These are phyloP conservation scores for Inonotus hispidus DNA, from an alignment of 1,284 basidiomycete genomes.

Conservation along the genomic window DNA sequence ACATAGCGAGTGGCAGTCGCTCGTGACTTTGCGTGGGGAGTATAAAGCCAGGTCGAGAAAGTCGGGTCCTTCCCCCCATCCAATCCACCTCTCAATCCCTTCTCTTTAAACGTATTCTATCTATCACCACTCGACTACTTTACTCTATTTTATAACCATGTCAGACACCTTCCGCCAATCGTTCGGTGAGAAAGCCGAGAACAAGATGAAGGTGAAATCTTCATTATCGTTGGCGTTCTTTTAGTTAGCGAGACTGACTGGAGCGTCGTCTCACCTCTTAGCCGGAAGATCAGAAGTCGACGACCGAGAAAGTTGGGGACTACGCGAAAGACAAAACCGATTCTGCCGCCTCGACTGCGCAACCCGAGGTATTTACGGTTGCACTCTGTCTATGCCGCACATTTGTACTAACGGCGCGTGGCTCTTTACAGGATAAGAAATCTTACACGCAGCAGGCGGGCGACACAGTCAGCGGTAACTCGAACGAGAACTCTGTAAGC, in stretches of 20 bases:
- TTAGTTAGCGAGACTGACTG: background rate
- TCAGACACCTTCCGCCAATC: slow-evolving; percentile 36
- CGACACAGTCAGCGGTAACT: slow-evolving; percentile 40
- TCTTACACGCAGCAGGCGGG: slow-evolving; percentile 37
- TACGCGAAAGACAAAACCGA: slow-evolving; percentile 37
- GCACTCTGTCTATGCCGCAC: slow-evolving; percentile 28
- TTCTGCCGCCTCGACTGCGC: slow-evolving; percentile 33
- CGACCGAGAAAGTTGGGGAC: slow-evolving; percentile 48
- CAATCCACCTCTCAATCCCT: background rate
- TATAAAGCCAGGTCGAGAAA: background rate
- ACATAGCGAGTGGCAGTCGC: background rate
- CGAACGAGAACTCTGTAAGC: slow-evolving; percentile 30
- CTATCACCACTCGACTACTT: no score
- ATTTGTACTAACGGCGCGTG: slow-evolving; percentile 16
- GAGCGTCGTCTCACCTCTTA: slow-evolving; percentile 20
- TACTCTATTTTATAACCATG: background rate
- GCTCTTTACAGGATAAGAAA: slow-evolving; percentile 37
- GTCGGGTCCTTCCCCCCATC: background rate
- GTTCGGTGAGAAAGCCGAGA: slow-evolving; percentile 45
- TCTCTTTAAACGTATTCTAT: background rate
- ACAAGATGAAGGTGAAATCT: slow-evolving; percentile 38
- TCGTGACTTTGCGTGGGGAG: background rate
- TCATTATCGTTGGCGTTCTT: background rate
- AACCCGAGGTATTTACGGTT: slow-evolving; percentile 41
- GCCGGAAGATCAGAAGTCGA: slow-evolving; percentile 51